Base-by-base conservation (phyloP, 257 asterid genomes). In the Capsicum pubescens region DNA sequence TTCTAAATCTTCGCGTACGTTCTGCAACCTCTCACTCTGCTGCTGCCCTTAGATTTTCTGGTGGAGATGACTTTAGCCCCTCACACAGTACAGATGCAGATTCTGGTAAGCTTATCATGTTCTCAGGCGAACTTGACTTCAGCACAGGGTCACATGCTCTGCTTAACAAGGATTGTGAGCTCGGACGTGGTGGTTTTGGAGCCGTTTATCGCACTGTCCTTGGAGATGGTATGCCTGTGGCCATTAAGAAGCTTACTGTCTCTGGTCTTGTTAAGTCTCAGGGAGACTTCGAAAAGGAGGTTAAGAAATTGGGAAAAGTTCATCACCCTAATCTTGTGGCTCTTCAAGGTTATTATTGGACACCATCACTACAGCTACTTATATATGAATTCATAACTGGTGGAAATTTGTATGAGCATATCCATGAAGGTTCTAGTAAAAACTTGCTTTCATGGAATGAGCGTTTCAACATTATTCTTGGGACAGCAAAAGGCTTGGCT, bases 171-270 rank as follows among this genome's bases (percentile, higher is more conserved):
- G 98, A 95, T 84, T 92, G 97, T 64, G 99, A 95, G 81, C 94
- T 95, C 36, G 99, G 99, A 13, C 94, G 97, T 2, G 99, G 99
- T 39, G 99, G 99, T 81, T 95, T 95, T 58, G 99, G 99, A 60
- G 91, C 97, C 0, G 99, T 95, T 57, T 95, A 95, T 87, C 91
- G 91, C 35, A 90, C 99, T 57, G 88, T 84, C 79, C 97, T 95
- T 2, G 87, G 87, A 87, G 97, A 92, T 42, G 99, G 97, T 16
- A 91, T 88, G 35, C 85, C 93, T 15, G 95, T 95, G 26, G 99
- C 99, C 87, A 94, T 95, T 83, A 93, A 94, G 92, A 95, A 94
- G 87, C 94, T 95, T 42, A 91, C 95, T 4, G 97, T 93, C 61
- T 92, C 98, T 3, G 89, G 97, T 80, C 98, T 94, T 11, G 95